Conservation (phyloP, 495 filamentous ascomycete genomes). For the Massariosphaeria phaeospora region DNA sequence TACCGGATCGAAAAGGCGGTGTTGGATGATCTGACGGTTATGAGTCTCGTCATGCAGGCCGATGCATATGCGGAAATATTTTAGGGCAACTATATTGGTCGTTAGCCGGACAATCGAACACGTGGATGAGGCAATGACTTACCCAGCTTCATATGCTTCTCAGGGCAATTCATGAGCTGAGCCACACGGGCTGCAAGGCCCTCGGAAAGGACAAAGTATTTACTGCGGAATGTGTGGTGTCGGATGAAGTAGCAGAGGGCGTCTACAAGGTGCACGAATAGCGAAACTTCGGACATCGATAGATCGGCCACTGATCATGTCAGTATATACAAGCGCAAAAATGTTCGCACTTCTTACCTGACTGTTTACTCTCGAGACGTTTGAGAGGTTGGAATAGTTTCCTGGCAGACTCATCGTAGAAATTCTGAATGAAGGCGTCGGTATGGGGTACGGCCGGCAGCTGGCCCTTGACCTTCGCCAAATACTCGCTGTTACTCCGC, state of each 20-base stretch:
- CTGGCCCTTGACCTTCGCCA: slow-evolving; percentile 53
- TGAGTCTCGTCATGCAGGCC: slow-evolving; percentile 89
- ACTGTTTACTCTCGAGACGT: slow-evolving; percentile 64
- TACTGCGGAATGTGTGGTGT: slow-evolving; percentile 78
- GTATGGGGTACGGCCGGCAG: slow-evolving; percentile 64
- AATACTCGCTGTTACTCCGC: slow-evolving; percentile 65
- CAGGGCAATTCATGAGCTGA: slow-evolving; percentile 75
- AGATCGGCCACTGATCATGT: slow-evolving; percentile 52
- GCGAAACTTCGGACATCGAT: slow-evolving; percentile 73
- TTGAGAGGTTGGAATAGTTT: slow-evolving; percentile 84
- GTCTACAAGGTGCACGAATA: slow-evolving; percentile 88
- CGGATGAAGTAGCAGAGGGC: slow-evolving; percentile 93
- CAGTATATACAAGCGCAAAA: slow-evolving; percentile 11
- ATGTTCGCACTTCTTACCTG: slow-evolving; percentile 43
- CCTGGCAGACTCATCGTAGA: slow-evolving; percentile 85
- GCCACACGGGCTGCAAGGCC: slow-evolving; percentile 73
- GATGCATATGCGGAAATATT: slow-evolving; percentile 88
- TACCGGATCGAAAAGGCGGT: slow-evolving; percentile 80
- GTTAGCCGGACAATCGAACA: slow-evolving; percentile 19
- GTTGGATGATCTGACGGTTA: slow-evolving; percentile 76
- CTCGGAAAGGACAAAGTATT: slow-evolving; percentile 79
- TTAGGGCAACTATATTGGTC: slow-evolving; percentile 67
- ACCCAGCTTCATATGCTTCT: slow-evolving; percentile 93
- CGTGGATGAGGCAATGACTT: slow-evolving; percentile 34
- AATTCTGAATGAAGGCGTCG: slow-evolving; percentile 74